Percentiles rank a stretch among this genome's conserved stretches.
These are phyloP conservation scores for Starmerella floricola DNA, from an alignment of 805 yeast species.

Conservation along the genomic window DNA sequence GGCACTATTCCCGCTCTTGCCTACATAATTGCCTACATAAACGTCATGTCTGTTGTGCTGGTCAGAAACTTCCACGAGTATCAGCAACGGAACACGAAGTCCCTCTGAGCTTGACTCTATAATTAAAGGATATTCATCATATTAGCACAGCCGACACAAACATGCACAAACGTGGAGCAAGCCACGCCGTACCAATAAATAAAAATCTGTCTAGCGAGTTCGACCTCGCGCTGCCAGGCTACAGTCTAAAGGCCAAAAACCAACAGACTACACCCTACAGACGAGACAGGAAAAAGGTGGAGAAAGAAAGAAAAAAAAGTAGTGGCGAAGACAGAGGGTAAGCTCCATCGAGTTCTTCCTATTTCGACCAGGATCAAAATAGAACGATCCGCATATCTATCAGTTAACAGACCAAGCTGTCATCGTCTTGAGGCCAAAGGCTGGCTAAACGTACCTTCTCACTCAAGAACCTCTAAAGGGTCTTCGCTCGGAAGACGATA, in stretches of 20 bases:
- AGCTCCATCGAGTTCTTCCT: constrained; percentile 28
- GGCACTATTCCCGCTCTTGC: too few relatives aligned
- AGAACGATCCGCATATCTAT: constrained; percentile 24
- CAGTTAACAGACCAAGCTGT: constrained; percentile 21
- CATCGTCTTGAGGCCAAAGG: constrained; percentile 19
- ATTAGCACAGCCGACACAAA: constrained; percentile 3
- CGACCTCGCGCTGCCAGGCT: constrained; percentile 23
- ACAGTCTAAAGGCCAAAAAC: too few relatives aligned
- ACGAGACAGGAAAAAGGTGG: constrained; percentile 5
- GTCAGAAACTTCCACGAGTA: constrained; percentile 18
- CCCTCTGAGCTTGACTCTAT: constrained; percentile 29
- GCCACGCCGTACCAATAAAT: too few relatives aligned
- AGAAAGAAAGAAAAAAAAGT: constrained; percentile 6
- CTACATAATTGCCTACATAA: neutral
- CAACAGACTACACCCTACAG: constrained; percentile 2
- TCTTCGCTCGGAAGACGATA: constrained; percentile 3
- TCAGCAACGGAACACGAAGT: constrained; percentile 16
- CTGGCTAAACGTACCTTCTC: constrained; percentile 9
- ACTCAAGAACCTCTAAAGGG: constrained; percentile 8
- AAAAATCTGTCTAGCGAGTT: constrained; percentile 22
- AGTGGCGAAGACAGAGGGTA: constrained; percentile 22
- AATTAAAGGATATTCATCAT: constrained; percentile 24
- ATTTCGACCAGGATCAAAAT: constrained; percentile 1
- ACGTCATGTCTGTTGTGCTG: neutral
- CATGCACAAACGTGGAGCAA: too few relatives aligned